Percentiles rank a stretch among this genome's conserved stretches.
Conservation (phyloP, 1,284 basidiomycete species). For the Rhodotorula sp. region DNA sequence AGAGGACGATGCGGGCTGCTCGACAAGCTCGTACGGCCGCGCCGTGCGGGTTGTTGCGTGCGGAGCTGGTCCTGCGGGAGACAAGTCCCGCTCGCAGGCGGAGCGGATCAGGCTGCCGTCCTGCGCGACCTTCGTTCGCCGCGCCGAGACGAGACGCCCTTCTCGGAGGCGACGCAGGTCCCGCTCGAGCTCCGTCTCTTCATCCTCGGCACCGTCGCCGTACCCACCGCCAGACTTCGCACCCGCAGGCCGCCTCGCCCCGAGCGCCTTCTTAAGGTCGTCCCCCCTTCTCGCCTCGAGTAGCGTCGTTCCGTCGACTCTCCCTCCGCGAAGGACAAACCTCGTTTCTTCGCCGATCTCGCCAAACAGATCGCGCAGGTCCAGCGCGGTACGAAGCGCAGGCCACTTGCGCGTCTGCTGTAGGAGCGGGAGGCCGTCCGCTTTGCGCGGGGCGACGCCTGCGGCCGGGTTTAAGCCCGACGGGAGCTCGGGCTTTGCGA, state of each 20-base stretch:
- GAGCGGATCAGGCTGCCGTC: neutral
- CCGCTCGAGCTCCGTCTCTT: neutral
- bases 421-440: constrained; percentile 24
- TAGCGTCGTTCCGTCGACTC: constrained; percentile 6
- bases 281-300: constrained; percentile 7
- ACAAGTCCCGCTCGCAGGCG: too few species aligned
- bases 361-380: constrained; percentile 9
- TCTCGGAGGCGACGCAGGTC: constrained; percentile 7
- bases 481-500: constrained; percentile 5
- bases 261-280: constrained; percentile 13
- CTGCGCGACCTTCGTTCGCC: neutral
- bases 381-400: constrained; percentile 11
- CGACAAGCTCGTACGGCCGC: too few species aligned
- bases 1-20: neutral
- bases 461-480: neutral
- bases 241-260: neutral
- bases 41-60: too few species aligned
- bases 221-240: neutral
- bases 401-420: constrained; percentile 22
- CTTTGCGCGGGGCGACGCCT: neutral
- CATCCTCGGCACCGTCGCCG: neutral
- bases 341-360: constrained; percentile 24
- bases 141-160: neutral
- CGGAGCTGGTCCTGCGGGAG: too few species aligned
- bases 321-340: constrained; percentile 14